Base-by-base conservation (phyloP, 306 rosid genomes). In the Quercus rubra region DNA sequence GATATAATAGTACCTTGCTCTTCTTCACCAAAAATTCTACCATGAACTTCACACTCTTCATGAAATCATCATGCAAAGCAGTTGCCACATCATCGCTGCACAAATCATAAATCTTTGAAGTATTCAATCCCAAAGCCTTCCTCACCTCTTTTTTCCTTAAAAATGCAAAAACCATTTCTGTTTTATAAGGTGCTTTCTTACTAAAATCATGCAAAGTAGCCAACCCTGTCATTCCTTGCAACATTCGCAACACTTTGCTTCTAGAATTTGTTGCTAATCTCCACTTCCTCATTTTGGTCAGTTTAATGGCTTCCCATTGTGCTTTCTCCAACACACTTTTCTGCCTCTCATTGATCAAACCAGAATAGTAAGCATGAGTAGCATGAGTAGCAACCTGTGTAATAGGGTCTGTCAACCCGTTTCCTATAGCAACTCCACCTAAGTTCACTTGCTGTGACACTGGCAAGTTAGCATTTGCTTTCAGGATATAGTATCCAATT, bases 21-120 rank as follows among this genome's bases (percentile, higher is more conserved):
- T 54, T 85, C 72, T 74, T 85, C 81, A 90, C 80, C 81, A 94
- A 70, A 63, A 70, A 63, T 58, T 94, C 97, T 62, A 88, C 92
- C 88, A 84, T 90, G 27, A 62, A 83, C 28, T 89, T 94, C 51
- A 87, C 94, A 79, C 96, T 94, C 81, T 94, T 94, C 98, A 92
- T 94, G 73, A 92, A 89, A 82, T 92, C 96, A 2, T 82, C 88
- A 3, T 73, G 69, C 78, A 94, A 57, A 20, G 21, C 73, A 30
- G 7, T 81, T 21, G 78, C 87, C 54, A 94, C 97, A 33, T 71
- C 1, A 23, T 83, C 81, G 33, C 91, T 89, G 28, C 94, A 90
- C 4, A 5, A n/a, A 72, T 86, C 90, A 12, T 79, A 89, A 33
- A 77, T 88, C 23, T 77, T 3, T 0, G 83, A 80, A 4, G 79